These are phyloP conservation scores for Incumbomyces lentus DNA, from an alignment of 2,329 filamentous ascomycete species.

Conservation along the genomic window DNA sequence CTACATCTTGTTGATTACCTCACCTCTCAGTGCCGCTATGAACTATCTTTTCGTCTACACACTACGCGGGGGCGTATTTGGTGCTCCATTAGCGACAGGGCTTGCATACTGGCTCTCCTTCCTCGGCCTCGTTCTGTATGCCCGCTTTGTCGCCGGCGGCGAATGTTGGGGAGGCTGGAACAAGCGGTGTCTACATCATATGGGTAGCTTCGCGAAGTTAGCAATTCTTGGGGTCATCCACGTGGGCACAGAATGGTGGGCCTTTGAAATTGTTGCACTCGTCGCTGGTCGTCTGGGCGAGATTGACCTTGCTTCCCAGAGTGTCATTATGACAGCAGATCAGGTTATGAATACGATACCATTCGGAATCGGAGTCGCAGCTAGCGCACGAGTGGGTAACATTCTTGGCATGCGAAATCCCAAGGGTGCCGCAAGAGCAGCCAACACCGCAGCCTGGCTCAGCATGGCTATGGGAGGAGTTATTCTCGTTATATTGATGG, in stretches of 20 bases:
- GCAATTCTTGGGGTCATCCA: slow-evolving; percentile 69
- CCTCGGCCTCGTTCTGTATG: slow-evolving; percentile 61
- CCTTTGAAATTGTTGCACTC: slow-evolving; percentile 80
- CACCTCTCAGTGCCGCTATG: slow-evolving; percentile 47
- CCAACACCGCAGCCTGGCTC: slow-evolving; percentile 64
- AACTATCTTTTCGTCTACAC: slow-evolving; percentile 64
- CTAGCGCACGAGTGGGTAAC: slow-evolving; percentile 68
- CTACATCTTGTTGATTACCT: slow-evolving; percentile 51
- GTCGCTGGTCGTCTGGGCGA: slow-evolving; percentile 73
- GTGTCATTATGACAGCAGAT: slow-evolving; percentile 81
- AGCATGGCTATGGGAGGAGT: slow-evolving; percentile 58
- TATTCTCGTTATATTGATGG: slow-evolving; percentile 60
- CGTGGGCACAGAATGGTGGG: slow-evolving; percentile 90
- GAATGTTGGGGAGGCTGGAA: slow-evolving; percentile 73
- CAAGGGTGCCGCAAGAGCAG: slow-evolving; percentile 57
- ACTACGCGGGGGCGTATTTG: slow-evolving; percentile 60
- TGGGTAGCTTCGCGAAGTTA: slow-evolving; percentile 61
- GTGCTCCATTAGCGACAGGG: slow-evolving; percentile 70
- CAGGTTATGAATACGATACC: slow-evolving; percentile 78
- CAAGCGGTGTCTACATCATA: slow-evolving; percentile 53
- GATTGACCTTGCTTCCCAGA: slow-evolving; percentile 68
- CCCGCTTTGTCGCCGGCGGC: slow-evolving; percentile 57
- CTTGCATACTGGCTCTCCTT: slow-evolving; percentile 83
- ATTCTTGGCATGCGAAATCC: slow-evolving; percentile 60
- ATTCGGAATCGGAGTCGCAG: slow-evolving; percentile 75